Conservation (phyloP, 1,139 yeast species). For the Kodamaea alishanica region DNA sequence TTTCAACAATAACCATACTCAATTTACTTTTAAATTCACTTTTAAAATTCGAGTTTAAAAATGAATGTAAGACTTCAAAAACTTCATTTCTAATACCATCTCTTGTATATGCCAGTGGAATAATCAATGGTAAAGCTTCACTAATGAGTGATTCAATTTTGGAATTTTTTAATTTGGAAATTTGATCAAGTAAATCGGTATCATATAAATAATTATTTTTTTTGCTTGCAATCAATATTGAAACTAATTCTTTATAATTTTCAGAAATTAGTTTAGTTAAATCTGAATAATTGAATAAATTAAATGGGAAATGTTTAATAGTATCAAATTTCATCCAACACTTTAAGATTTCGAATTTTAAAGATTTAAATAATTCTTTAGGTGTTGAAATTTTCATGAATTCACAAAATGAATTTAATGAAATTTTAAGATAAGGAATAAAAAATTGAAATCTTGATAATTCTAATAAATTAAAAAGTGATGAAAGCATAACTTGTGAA, state of each 20-base stretch:
- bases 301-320: slow-evolving; percentile 37
- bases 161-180: slow-evolving; percentile 15
- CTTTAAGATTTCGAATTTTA: slow-evolving; percentile 32
- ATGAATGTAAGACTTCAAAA: slow-evolving; percentile 16
- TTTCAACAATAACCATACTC: slow-evolving; percentile 25
- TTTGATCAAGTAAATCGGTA: slow-evolving; percentile 4
- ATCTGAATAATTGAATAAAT: slow-evolving; percentile 31
- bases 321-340: slow-evolving; percentile 39
- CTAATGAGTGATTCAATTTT: slow-evolving; percentile 20
- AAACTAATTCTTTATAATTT: slow-evolving; percentile 32
- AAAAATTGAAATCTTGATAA: slow-evolving; percentile 32
- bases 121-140: slow-evolving; percentile 32
- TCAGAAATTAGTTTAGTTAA: slow-evolving; percentile 24
- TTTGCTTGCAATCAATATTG: slow-evolving; percentile 29
- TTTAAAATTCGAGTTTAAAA: slow-evolving; percentile 14
- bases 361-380: slow-evolving; percentile 24
- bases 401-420: slow-evolving; percentile 23
- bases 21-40: slow-evolving; percentile 24
- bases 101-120: slow-evolving; percentile 45
- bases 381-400: slow-evolving; percentile 14
- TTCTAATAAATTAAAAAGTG: slow-evolving; percentile 43
- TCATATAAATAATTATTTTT: slow-evolving; percentile 9
- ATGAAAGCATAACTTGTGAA: slow-evolving; percentile 25
- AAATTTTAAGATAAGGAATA: slow-evolving; percentile 23
- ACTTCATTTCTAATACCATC: slow-evolving; percentile 41